Evolutionary conservation across 148 eudicot species (phyloP).

Genomic region (Camellia lanceoleosa): DNA sequence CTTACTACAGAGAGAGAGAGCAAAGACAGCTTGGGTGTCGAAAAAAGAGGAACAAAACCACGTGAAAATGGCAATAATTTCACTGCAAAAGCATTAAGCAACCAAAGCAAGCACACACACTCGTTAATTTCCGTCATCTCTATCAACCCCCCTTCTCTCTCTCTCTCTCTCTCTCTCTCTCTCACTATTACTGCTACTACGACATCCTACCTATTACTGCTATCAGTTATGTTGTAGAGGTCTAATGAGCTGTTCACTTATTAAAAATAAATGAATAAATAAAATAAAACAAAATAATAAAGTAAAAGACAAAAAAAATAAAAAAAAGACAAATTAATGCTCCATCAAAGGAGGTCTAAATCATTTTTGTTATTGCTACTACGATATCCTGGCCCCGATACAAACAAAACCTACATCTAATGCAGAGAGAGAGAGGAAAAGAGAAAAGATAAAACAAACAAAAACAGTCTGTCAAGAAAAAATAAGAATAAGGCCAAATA

Average conservation of each 20-base stretch:
- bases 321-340: too few relatives aligned
- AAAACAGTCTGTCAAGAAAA: not conserved
- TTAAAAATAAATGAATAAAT: too few relatives aligned
- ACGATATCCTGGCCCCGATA: not conserved
- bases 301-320: too few relatives aligned
- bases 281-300: too few relatives aligned
- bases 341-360: too few relatives aligned
- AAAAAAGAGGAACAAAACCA: not conserved
- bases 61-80: slow-evolving; percentile 10
- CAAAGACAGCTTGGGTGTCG: not conserved
- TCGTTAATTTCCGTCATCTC: not conserved
- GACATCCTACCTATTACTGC: too few relatives aligned
- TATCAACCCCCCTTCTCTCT: not conserved
- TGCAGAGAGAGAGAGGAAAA: not conserved
- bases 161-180: too few relatives aligned
- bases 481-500: not conserved
- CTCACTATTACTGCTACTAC: too few relatives aligned
- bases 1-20: not conserved
- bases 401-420: slow-evolving; percentile 3
- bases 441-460: too few relatives aligned
- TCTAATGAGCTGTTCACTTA: too few relatives aligned
- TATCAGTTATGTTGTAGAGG: too few relatives aligned
- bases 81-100: not conserved
- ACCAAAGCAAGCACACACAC: not conserved
- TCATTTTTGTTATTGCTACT: too few relatives aligned